These are phyloP conservation scores for Melastoma candidum DNA, from an alignment of 441 rosid genomes.

Conservation along the genomic window DNA sequence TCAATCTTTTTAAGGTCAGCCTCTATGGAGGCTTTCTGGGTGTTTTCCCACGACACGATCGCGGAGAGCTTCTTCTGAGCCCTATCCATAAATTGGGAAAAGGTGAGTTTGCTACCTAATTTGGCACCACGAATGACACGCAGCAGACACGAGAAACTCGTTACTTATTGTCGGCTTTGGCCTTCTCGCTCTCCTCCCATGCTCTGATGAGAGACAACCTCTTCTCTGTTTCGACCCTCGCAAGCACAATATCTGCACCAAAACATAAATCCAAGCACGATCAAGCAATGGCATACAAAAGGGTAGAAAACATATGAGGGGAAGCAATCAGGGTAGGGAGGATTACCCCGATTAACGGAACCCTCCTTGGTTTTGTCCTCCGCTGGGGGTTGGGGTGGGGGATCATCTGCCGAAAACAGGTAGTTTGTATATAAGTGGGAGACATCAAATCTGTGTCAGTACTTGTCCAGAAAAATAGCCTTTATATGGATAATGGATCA, in stretches of 20 bases:
- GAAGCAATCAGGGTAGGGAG: no score
- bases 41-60: slow-evolving; percentile 76
- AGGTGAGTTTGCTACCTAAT: neutral
- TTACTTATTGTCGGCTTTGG: slow-evolving; percentile 91
- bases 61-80: slow-evolving; percentile 75
- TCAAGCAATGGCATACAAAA: neutral
- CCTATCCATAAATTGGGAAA: slow-evolving; percentile 26
- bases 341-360: slow-evolving; percentile 42
- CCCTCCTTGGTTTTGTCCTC: slow-evolving; percentile 31
- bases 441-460: neutral
- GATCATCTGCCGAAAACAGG: slow-evolving; percentile 21
- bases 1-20: slow-evolving; percentile 70
- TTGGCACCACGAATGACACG: neutral
- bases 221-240: slow-evolving; percentile 80
- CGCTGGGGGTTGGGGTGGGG: slow-evolving; percentile 22
- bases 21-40: slow-evolving; percentile 61
- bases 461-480: neutral
- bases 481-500: neutral
- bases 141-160: no score
- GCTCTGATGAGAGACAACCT: slow-evolving; percentile 66
- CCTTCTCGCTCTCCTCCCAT: slow-evolving; percentile 93
- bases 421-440: neutral
- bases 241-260: slow-evolving; percentile 59
- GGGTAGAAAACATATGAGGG: no score
- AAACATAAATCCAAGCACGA: neutral